Evolutionary conservation across 2,329 filamentous ascomycete species (phyloP).

Genomic region (Cadophora luteo-olivacea): DNA sequence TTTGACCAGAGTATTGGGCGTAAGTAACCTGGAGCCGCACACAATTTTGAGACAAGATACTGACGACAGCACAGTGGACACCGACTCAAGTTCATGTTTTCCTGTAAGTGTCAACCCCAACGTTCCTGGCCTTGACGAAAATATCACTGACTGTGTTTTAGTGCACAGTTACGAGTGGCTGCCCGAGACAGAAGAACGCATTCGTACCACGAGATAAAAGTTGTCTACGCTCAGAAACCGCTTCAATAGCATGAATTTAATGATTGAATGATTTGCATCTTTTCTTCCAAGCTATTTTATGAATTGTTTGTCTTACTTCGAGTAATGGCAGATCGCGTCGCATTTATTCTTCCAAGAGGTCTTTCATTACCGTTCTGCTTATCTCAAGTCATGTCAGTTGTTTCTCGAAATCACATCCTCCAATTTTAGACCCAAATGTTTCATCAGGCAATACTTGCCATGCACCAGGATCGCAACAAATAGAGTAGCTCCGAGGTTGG

Average conservation of each 20-base stretch:
- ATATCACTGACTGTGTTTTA: slow-evolving; percentile 22
- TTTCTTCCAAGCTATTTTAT: background rate
- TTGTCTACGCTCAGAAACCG: slow-evolving; percentile 37
- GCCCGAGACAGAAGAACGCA: slow-evolving; percentile 32
- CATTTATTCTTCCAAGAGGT: background rate
- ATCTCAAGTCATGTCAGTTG: background rate
- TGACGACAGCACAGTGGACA: slow-evolving; percentile 36
- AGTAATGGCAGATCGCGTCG: background rate
- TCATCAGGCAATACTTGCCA: background rate
- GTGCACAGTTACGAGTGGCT: slow-evolving; percentile 34
- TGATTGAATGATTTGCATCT: background rate
- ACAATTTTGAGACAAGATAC: slow-evolving; percentile 15
- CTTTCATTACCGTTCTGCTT: background rate
- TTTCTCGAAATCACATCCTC: background rate
- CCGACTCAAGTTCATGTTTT: slow-evolving; percentile 37
- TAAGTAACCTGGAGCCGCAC: slow-evolving; percentile 33
- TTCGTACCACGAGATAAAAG: slow-evolving; percentile 35
- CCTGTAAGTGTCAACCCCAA: slow-evolving; percentile 29
- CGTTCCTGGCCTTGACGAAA: no score
- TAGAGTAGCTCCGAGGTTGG: background rate
- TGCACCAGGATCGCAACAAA: background rate
- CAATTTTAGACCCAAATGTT: slow-evolving; percentile 5
- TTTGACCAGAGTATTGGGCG: slow-evolving; percentile 37
- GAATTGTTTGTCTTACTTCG: background rate
- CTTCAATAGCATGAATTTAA: slow-evolving; percentile 16